Percentiles rank a stretch among this genome's conserved stretches.
These are phyloP conservation scores for Fusarium sp. DNA, from an alignment of 2,329 filamentous ascomycete genomes.

Conservation along the genomic window DNA sequence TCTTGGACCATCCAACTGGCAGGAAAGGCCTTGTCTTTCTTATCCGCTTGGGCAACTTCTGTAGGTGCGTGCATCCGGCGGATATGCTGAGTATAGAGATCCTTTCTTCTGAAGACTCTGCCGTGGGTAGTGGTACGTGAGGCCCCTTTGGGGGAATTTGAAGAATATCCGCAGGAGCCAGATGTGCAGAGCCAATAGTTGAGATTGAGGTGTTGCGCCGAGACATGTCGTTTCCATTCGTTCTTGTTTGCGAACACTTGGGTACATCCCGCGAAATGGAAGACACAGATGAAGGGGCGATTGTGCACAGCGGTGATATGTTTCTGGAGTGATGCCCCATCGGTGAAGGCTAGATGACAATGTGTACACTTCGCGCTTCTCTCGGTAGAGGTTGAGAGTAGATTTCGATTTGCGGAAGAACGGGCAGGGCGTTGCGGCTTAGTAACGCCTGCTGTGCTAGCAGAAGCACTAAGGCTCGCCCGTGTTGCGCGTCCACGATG, in stretches of 20 bases:
- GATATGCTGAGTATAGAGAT: conserved; percentile 89
- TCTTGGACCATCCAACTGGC: conserved; percentile 66
- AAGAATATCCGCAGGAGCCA: conserved; percentile 62
- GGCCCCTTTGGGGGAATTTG: conserved; percentile 37
- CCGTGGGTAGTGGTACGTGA: conserved; percentile 62
- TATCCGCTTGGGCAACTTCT: conserved; percentile 47
- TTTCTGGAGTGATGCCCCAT: conserved; percentile 58
- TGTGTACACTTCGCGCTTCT: conserved; percentile 29
- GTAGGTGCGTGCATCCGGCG: conserved; percentile 81
- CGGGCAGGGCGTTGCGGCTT: conserved; percentile 11
- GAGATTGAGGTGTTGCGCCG: conserved; percentile 81
- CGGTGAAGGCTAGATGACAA: conserved; percentile 56
- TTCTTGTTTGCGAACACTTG: conserved; percentile 85
- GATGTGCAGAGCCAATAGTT: conserved; percentile 81
- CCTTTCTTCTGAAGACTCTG: conserved; percentile 87
- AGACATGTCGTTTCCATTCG: conserved; percentile 93
- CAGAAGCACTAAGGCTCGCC: background rate
- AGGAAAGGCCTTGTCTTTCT: conserved; percentile 51
- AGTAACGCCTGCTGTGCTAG: conserved; percentile 14
- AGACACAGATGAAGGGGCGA: conserved; percentile 80
- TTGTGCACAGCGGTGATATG: conserved; percentile 67
- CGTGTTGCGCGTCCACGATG: conserved; percentile 34
- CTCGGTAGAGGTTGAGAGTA: conserved; percentile 12
- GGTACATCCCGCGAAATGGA: conserved; percentile 80
- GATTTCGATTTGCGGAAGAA: conserved; percentile 3